Conservation (phyloP, 2,329 filamentous ascomycete genomes). For the Ceratocystis huliohia region DNA sequence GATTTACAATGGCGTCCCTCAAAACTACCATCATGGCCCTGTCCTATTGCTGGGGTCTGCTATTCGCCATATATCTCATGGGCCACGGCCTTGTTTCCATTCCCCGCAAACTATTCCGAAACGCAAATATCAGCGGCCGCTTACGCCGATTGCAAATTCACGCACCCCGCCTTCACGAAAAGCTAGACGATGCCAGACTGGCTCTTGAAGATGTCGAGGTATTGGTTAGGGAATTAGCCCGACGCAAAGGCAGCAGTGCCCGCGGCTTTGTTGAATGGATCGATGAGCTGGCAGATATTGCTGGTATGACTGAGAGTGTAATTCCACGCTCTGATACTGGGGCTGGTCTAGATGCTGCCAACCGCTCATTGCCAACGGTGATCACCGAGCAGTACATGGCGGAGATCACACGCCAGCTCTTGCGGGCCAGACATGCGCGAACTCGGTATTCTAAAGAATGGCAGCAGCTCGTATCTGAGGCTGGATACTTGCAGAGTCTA, state of each 20-base stretch:
- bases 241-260: constrained; percentile 62
- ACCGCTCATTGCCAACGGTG: constrained; percentile 54
- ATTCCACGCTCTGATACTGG: constrained; percentile 25
- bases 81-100: constrained; percentile 90
- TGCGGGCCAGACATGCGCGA: constrained; percentile 70
- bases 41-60: constrained; percentile 84
- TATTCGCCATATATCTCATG: constrained; percentile 93
- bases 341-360: constrained; percentile 29
- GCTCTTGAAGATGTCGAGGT: constrained; percentile 69
- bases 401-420: constrained; percentile 70
- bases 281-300: constrained; percentile 75
- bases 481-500: constrained; percentile 63
- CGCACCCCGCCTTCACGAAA: constrained; percentile 74
- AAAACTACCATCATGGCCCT: constrained; percentile 85
- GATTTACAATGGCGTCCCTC: constrained; percentile 57
- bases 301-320: constrained; percentile 51
- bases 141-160: constrained; percentile 63
- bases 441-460: constrained; percentile 76
- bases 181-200: constrained; percentile 70
- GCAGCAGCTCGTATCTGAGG: constrained; percentile 63
- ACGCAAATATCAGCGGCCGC: constrained; percentile 61
- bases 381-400: constrained; percentile 90
- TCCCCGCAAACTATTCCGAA: constrained; percentile 65
- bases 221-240: constrained; percentile 65
- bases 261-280: constrained; percentile 82